These are phyloP conservation scores for Cytospora paraplurivora DNA, from an alignment of 2,329 filamentous ascomycete species.

Conservation along the genomic window DNA sequence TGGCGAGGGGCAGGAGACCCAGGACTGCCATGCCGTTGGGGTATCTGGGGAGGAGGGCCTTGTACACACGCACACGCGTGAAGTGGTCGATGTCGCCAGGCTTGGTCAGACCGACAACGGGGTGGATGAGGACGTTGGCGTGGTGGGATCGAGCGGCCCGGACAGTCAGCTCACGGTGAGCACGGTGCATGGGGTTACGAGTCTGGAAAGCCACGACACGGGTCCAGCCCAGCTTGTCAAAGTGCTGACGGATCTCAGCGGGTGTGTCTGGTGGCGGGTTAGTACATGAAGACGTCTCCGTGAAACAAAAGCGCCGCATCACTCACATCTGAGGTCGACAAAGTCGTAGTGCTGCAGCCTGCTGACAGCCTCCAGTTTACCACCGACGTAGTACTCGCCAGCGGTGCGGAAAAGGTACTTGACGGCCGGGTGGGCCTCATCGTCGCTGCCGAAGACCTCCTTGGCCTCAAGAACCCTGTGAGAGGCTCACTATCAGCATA, in stretches of 20 bases:
- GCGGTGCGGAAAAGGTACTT: conserved; percentile 83
- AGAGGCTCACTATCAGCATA: conserved; percentile 31
- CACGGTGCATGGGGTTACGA: conserved; percentile 98
- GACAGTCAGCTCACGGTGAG: conserved; percentile 96
- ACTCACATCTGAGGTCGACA: conserved; percentile 87
- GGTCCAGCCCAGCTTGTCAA: conserved; percentile 99
- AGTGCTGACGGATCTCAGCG: conserved; percentile 91
- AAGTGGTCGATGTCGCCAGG: conserved; percentile 99
- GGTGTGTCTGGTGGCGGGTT: conserved; percentile 68
- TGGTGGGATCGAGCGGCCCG: conserved; percentile 93
- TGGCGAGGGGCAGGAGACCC: conserved; percentile 90
- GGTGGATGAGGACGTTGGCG: conserved; percentile 98
- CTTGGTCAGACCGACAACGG: conserved; percentile 97
- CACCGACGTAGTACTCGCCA: conserved; percentile 89
- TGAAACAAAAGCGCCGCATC: background rate
- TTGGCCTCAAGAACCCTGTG: conserved; percentile 81
- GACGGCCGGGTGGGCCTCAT: conserved; percentile 85
- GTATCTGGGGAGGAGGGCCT: conserved; percentile 93
- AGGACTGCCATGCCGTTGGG: conserved; percentile 99
- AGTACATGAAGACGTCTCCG: background rate
- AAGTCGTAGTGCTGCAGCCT: conserved; percentile 98
- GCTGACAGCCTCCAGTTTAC: conserved; percentile 94
- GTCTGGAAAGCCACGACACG: conserved; percentile 99
- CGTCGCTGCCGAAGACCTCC: conserved; percentile 87
- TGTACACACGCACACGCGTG: conserved; percentile 97